Conservation (phyloP, 2,329 filamentous ascomycete genomes). For the Geoglossum cookeanum region DNA sequence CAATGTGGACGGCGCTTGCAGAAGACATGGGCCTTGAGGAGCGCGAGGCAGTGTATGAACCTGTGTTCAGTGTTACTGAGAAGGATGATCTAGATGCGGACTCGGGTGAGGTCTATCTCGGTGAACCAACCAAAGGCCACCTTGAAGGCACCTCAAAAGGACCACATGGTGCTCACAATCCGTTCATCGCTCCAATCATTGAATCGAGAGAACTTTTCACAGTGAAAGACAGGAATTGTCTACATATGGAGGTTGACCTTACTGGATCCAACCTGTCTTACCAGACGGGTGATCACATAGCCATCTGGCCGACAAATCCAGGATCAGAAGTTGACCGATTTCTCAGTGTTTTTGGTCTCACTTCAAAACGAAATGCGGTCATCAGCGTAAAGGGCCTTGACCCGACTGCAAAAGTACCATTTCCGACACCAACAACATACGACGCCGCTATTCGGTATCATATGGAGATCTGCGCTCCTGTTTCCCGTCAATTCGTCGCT, state of each 20-base stretch:
- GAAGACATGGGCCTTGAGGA: constrained; percentile 79
- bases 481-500: constrained; percentile 87
- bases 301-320: constrained; percentile 90
- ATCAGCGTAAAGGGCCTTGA: constrained; percentile 83
- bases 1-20: constrained; percentile 82
- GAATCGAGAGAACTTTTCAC: constrained; percentile 85
- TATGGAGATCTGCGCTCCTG: constrained; percentile 86
- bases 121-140: constrained; percentile 92
- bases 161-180: constrained; percentile 91
- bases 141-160: constrained; percentile 69
- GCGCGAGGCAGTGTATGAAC: constrained; percentile 89
- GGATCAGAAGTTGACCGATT: constrained; percentile 85
- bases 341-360: constrained; percentile 56
- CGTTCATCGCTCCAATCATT: constrained; percentile 82
- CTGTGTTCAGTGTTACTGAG: constrained; percentile 68
- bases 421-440: constrained; percentile 92
- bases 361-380: constrained; percentile 59
- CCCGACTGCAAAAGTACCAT: constrained; percentile 89
- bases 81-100: constrained; percentile 54
- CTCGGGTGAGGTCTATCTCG: constrained; percentile 70
- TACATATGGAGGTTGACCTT: constrained; percentile 91
- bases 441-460: constrained; percentile 88
- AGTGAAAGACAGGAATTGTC: constrained; percentile 77
- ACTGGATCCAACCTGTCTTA: constrained; percentile 78
- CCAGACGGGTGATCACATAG: constrained; percentile 93